phyloP scores from a whole-genome alignment of 768 basidiomycete genomes.

The Daedalea quercina region DNA sequence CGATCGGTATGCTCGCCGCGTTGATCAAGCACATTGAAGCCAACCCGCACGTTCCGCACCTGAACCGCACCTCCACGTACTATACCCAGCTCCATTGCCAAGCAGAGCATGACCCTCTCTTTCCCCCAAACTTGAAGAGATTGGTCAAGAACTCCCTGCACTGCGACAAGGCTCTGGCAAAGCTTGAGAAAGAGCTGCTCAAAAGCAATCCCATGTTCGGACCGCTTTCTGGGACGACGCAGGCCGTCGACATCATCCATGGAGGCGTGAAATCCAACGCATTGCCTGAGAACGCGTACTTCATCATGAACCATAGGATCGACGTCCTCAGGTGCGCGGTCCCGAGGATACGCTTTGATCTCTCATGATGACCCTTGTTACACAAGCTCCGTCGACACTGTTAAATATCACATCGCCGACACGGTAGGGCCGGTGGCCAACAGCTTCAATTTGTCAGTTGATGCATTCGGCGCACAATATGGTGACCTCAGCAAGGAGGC shows the following conservation, averaged over 20 bases:
- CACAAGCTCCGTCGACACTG: constrained; percentile 28
- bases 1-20: constrained; percentile 55
- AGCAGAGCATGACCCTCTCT: constrained; percentile 49
- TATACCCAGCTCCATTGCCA: constrained; percentile 60
- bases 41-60: constrained; percentile 47
- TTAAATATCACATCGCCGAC: constrained; percentile 35
- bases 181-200: constrained; percentile 27
- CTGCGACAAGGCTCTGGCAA: constrained; percentile 43
- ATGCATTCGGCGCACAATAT: constrained; percentile 44
- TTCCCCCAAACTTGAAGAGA: constrained; percentile 42
- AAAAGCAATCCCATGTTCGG: constrained; percentile 29
- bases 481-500: constrained; percentile 25
- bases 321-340: constrained; percentile 24
- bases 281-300: constrained; percentile 70
- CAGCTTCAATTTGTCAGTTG: constrained; percentile 52
- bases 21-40: constrained; percentile 63
- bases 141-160: constrained; percentile 39
- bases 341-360: not conserved
- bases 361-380: constrained; percentile 11
- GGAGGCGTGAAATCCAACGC: constrained; percentile 46
- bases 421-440: constrained; percentile 60
- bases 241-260: constrained; percentile 62
- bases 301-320: constrained; percentile 69
- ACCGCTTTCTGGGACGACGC: constrained; percentile 60
- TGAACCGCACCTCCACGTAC: constrained; percentile 50